These are phyloP conservation scores for Ceratobasidium sp. DNA, from an alignment of 1,284 basidiomycete species.

Conservation along the genomic window DNA sequence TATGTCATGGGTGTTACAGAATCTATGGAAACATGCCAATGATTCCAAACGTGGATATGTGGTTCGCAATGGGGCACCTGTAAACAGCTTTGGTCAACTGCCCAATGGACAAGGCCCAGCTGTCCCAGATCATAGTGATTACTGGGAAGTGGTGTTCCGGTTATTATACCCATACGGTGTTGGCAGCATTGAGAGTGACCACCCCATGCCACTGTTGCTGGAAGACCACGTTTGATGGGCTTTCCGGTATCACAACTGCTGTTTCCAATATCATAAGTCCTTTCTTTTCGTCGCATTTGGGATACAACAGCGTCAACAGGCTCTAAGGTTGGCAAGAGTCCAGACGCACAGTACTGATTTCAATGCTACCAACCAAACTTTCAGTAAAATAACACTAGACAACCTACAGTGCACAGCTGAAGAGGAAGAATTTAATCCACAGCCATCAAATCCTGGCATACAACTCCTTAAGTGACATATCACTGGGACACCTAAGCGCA, in stretches of 20 bases:
- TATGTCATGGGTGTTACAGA: constrained; percentile 35
- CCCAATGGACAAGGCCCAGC: background rate
- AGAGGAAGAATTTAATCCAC: constrained; percentile 34
- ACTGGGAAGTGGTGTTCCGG: constrained; percentile 57
- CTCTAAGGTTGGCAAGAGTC: constrained; percentile 44
- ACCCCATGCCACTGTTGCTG: constrained; percentile 53
- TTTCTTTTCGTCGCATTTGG: constrained; percentile 60
- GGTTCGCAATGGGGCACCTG: constrained; percentile 36
- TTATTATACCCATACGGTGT: constrained; percentile 60
- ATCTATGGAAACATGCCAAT: background rate
- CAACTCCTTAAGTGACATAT: constrained; percentile 40
- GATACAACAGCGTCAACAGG: constrained; percentile 53
- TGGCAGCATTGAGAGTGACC: constrained; percentile 57
- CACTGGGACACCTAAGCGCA: constrained; percentile 41
- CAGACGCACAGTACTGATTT: constrained; percentile 49
- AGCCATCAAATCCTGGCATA: constrained; percentile 22
- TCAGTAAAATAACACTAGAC: constrained; percentile 27
- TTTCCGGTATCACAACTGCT: constrained; percentile 56
- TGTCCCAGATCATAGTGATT: constrained; percentile 21
- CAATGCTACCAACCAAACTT: background rate
- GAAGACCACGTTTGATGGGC: constrained; percentile 58
- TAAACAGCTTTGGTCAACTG: constrained; percentile 32
- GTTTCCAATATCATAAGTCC: constrained; percentile 55
- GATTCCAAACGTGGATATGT: constrained; percentile 35
- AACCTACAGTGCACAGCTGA: constrained; percentile 47